Base-by-base conservation (phyloP, 192 early-diverging fungal genomes). In the Chytriomyces sp. region DNA sequence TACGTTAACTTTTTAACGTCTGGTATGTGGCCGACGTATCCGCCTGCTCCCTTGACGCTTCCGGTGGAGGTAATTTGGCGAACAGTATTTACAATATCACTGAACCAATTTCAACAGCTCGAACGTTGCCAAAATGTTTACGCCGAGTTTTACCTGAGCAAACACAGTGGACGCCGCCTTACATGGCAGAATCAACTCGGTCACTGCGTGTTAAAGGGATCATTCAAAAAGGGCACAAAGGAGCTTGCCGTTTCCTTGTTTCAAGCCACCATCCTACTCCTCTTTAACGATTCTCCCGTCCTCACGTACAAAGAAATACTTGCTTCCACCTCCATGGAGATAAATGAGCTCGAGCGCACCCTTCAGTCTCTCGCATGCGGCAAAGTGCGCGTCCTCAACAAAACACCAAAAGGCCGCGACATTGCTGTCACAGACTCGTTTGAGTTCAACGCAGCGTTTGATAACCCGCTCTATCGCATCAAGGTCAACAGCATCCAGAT, bases 21-120 rank as follows among this genome's bases (percentile, higher is more conserved):
- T 69, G 90, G 91, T 2, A 93, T 87, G 80, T 99, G 96, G 97
- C 97, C 97, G 4, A 90, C 92, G 1, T 98, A 96, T 81, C 81
- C 91, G 40, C 90, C 91, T 10, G 75, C 86, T 4, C 80, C 87
- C 2, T 77, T 91, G 14, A 91, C 80, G 28, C 71, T 96, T 34
- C 95, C 98, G 2, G 34, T 72, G 5, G 78, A 91, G 56, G 89
- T 95, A 70, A 63, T 76, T 62, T 34, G 75, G 19, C 72, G 59
- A 30, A 22, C 17, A 14, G 3, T 19, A 2, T 37, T 37, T n/a
- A 52, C 1, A 1, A 66, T 19, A 1, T 49, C 8, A 4, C 1
- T 1, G 25, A 19, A 66, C 64, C 3, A 32, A 28, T 31, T 38
- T 12, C 44, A 14, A 32, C 77, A 90, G 89, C 78, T 91, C 1